phyloP scores from a whole-genome alignment of 768 basidiomycete genomes.

The Dentipellis fragilis region DNA sequence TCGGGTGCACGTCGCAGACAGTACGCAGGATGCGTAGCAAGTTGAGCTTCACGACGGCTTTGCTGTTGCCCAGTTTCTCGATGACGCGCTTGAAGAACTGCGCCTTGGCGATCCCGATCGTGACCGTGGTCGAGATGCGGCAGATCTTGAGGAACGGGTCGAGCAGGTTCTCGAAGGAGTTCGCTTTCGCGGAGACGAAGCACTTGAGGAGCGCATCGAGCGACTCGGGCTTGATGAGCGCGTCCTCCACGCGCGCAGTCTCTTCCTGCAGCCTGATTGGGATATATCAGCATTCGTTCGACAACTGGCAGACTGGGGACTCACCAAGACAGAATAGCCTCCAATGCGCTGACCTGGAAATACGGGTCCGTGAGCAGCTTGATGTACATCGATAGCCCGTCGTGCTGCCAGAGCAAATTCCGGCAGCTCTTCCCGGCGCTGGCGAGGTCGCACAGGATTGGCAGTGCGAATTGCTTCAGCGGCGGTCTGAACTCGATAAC shows the following conservation, averaged over 20 bases:
- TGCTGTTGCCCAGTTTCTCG: slow-evolving; percentile 67
- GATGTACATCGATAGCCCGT: slow-evolving; percentile 77
- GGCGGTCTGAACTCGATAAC: slow-evolving; percentile 86
- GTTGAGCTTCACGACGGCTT: slow-evolving; percentile 86
- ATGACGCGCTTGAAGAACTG: slow-evolving; percentile 83
- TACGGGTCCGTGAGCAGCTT: slow-evolving; percentile 75
- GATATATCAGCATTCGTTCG: background rate
- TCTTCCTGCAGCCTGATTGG: slow-evolving; percentile 82
- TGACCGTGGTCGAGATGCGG: slow-evolving; percentile 64
- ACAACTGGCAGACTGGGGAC: slow-evolving; percentile 13
- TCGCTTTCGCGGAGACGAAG: slow-evolving; percentile 79
- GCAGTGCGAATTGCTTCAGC: slow-evolving; percentile 92
- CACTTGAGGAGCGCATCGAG: slow-evolving; percentile 64
- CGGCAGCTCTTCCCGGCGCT: slow-evolving; percentile 92
- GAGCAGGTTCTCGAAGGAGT: slow-evolving; percentile 85
- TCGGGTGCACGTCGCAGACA: slow-evolving; percentile 86
- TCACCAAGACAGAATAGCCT: slow-evolving; percentile 84
- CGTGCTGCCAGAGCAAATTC: slow-evolving; percentile 84
- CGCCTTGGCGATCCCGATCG: slow-evolving; percentile 69
- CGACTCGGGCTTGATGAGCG: slow-evolving; percentile 56
- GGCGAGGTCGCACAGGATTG: slow-evolving; percentile 92
- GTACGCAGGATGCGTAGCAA: slow-evolving; percentile 76
- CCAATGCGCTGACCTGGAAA: slow-evolving; percentile 87
- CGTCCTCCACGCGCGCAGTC: slow-evolving; percentile 86
- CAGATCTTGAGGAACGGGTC: slow-evolving; percentile 90